Conservation (phyloP, 2,329 filamentous ascomycete species). For the Alternaria triticimaculans region DNA sequence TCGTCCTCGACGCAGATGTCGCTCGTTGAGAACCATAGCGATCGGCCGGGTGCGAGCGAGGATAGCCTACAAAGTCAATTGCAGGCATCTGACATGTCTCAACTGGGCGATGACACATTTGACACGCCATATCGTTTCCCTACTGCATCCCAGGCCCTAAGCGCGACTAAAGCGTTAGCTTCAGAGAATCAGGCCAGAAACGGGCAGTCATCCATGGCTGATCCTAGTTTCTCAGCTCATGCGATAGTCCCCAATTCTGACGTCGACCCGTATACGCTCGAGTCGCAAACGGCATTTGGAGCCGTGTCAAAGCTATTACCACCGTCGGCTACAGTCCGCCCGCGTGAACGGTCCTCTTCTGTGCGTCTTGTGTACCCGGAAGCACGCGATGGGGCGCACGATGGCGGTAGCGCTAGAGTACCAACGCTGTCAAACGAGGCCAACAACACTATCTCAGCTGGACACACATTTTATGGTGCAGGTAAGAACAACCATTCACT, state of each 20-base stretch:
- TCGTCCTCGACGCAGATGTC: constrained; percentile 21
- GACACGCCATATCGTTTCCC: not conserved
- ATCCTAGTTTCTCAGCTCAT: constrained; percentile 12
- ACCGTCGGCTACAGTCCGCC: constrained; percentile 17
- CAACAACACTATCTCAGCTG: constrained; percentile 28
- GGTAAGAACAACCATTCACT: constrained; percentile 25
- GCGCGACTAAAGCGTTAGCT: not conserved
- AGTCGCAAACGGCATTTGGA: constrained; percentile 5
- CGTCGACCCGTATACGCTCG: not conserved
- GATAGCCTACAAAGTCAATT: constrained; percentile 5
- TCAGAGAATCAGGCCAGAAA: constrained; percentile 18
- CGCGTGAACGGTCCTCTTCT: constrained; percentile 21
- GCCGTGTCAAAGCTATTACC: constrained; percentile 17
- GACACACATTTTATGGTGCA: constrained; percentile 31
- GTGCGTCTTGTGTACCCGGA: constrained; percentile 24
- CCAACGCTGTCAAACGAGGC: constrained; percentile 20
- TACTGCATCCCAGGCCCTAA: constrained; percentile 2
- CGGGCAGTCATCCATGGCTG: constrained; percentile 11
- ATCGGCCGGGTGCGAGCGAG: constrained; percentile 8
- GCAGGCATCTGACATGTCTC: not conserved
- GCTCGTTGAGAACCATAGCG: constrained; percentile 9
- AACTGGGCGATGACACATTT: not conserved
- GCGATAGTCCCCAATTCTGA: constrained; percentile 2
- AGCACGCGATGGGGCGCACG: constrained; percentile 29
- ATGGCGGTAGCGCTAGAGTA: constrained; percentile 16